These are phyloP conservation scores for Saxispiralis lemnorum DNA, from an alignment of 495 filamentous ascomycete genomes.

Conservation along the genomic window DNA sequence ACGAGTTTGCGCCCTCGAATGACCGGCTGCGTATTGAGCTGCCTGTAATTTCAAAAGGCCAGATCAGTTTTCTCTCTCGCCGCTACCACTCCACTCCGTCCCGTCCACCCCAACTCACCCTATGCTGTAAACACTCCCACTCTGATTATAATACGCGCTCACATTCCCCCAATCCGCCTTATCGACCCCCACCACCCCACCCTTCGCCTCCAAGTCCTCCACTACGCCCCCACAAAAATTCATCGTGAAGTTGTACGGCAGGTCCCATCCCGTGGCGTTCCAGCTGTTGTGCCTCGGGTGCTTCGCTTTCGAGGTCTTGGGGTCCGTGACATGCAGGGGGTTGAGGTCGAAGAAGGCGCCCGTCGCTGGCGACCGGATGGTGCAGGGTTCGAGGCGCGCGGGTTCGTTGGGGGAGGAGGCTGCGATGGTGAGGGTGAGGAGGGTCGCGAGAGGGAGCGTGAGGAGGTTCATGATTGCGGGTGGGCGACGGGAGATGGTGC, in stretches of 20 bases:
- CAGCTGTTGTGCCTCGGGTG: conserved; percentile 56
- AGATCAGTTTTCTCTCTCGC: conserved; percentile 10
- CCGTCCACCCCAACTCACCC: conserved; percentile 39
- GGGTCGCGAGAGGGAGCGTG: too few relatives aligned
- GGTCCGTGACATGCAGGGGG: conserved; percentile 45
- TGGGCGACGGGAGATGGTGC: too few relatives aligned
- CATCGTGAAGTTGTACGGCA: conserved; percentile 77
- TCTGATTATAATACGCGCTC: conserved; percentile 69
- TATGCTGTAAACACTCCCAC: conserved; percentile 62
- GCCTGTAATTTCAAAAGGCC: conserved; percentile 28
- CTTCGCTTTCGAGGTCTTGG: conserved; percentile 40
- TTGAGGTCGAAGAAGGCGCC: conserved; percentile 84
- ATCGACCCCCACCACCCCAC: conserved; percentile 37
- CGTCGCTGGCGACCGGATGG: conserved; percentile 51
- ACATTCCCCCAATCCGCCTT: conserved; percentile 55
- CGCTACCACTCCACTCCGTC: not conserved
- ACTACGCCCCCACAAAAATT: conserved; percentile 86
- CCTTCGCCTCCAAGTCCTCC: conserved; percentile 50
- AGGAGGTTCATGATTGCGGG: too few relatives aligned
- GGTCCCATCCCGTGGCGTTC: conserved; percentile 67
- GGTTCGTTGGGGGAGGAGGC: conserved; percentile 23
- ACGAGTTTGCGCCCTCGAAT: conserved; percentile 82
- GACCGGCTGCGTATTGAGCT: conserved; percentile 47
- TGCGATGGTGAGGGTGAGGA: conserved; percentile 3
- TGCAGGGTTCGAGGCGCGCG: conserved; percentile 43